Conservation (phyloP, 202 grass and related monocot genomes). For the Miscanthus sacchariflorus region DNA sequence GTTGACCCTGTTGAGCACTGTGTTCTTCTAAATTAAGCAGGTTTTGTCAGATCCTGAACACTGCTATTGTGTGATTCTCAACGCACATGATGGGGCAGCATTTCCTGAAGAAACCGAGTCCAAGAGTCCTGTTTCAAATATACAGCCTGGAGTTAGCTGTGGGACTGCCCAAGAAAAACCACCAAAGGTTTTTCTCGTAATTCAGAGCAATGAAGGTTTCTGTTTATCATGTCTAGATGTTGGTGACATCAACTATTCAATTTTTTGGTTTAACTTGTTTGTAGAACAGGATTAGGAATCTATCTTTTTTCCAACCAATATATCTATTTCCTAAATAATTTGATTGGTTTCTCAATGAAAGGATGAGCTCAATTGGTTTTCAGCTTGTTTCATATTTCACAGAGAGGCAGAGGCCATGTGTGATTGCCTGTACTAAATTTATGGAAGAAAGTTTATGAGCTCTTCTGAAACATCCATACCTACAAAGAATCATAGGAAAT, state of each 20-base stretch:
- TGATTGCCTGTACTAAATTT: neutral
- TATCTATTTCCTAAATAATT: neutral
- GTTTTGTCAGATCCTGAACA: conserved; percentile 93
- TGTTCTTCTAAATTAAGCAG: conserved; percentile 58
- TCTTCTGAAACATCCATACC: neutral
- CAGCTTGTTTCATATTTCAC: neutral
- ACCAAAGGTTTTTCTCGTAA: conserved; percentile 62
- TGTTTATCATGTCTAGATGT: conserved; percentile 1
- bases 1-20: neutral
- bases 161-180: conserved; percentile 45
- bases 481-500: neutral
- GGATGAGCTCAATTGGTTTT: neutral
- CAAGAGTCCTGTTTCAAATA: conserved; percentile 40
- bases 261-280: neutral
- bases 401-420: neutral
- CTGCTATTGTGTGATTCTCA: conserved; percentile 98
- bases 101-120: conserved; percentile 73
- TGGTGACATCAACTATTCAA: neutral
- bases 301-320: neutral
- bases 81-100: conserved; percentile 89
- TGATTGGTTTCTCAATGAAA: neutral
- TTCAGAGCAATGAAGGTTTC: conserved; percentile 24
- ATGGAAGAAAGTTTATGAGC: neutral
- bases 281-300: neutral
- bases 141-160: conserved; percentile 35